Evolutionary conservation across 306 rosid genomes (phyloP), one percentile per base, ranked within the genome.

Genomic region (Astragalus membranaceus): DNA sequence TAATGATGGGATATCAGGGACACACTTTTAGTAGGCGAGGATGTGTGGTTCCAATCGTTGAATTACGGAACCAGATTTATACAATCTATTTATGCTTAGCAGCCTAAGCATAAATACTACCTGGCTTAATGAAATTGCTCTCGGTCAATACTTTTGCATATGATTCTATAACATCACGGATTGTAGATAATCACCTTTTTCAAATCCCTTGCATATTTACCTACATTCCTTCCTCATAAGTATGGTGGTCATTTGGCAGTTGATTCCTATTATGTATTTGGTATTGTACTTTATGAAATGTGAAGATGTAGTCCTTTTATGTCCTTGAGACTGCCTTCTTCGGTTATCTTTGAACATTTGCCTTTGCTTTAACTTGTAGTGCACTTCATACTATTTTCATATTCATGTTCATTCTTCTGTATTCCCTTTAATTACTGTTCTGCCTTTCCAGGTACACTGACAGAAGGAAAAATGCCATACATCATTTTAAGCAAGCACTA

Each of bases 371-470:
- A 7, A 58, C 75, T 64, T 44, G 9, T 52, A 35, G 39, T 61
- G 56, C 71, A 26, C 16, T 64, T 59, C 16, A 43, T 35, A 41
- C 61, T 44, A 44, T 23, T 65, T 51, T 29, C 58, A 66, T 20
- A 52, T 50, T 17, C 14, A 42, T 30, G 32, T 48, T 63, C 30
- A 53, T 47, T 10, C 60, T 46, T 67, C 3, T 55, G 11, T 15
- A 55, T 36, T 65, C 39, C 15, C 49, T 70, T 67, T 51, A 72
- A 12, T 77, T 29, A 32, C 10, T 55, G 5, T 62, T 56, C 43
- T 57, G 67, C 54, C 41, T 82, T 74, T 78, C 67, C 72, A 82
- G 85, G 51, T 82, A 74, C 75, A 82, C 85, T 35, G 85, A 82
- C 56, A 78, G 82, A 82, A 69, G 62, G 69, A 74, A 48, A 70